Base-by-base conservation (phyloP, 495 filamentous ascomycete genomes). In the Lasiosphaeriaceae sp. region DNA sequence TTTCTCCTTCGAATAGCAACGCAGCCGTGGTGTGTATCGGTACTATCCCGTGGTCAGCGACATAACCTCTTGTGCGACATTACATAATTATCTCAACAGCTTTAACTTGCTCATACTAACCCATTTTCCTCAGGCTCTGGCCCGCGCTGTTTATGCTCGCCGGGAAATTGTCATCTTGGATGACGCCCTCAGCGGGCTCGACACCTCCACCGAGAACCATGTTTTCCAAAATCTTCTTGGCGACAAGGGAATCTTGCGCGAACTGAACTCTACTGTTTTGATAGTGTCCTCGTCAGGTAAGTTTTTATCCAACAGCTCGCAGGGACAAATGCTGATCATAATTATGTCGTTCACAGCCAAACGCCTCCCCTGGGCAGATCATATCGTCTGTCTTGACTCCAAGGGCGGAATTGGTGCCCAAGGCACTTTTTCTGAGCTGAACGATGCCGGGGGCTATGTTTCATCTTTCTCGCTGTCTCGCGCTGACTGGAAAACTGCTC, bases 161-260 rank as follows among this genome's bases (percentile, higher is more conserved):
- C 22, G 54, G 7, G 39, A 63, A 17, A 52, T 65, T 19, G 39
- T 61, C 22, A 56, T 68, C 9, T 12, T 68, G 21, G 66, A 68
- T 39, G 66, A 68, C 39, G 51, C 55, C 17, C 47, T 68, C 23
- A 83, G 79, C 55, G 83, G 83, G 9, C 73, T 88, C 6, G 85
- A 87, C 63, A 64, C 72, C 0, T 67, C 74, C 0, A 88, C 83
- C 0, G 84, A 84, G 62, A 75, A 80, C 19, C 72, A 76, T 16
- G 76, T 87, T 24, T 86, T 85, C 63, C 71, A 80, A 56, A 70
- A 67, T 43, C 59, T 87, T 1, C 65, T 86, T 45, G 82, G 83
- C 5, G 54, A 59, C 8, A 54, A 78, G n/a, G 81, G 82, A 12
- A 64, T 87, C 5, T 9, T 37, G 7, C 75, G 79, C 14, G 66